These are phyloP conservation scores for Priceomyces haplophilus DNA, from an alignment of 805 yeast species.

Conservation along the genomic window DNA sequence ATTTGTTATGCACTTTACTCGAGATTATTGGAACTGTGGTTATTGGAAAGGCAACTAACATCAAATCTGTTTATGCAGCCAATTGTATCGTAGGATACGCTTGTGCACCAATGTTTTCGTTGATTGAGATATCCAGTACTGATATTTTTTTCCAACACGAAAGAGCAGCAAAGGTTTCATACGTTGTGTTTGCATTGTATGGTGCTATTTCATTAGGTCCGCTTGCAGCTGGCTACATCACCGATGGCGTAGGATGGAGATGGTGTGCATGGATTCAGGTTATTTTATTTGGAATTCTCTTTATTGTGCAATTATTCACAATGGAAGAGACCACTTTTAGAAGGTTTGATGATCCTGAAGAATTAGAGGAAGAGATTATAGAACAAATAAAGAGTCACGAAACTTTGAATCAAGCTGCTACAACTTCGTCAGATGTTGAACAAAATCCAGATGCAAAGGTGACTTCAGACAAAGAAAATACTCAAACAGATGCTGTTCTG, in stretches of 20 bases:
- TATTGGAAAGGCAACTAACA: slow-evolving; percentile 27
- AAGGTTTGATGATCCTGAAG: slow-evolving; percentile 9
- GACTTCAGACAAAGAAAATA: neutral
- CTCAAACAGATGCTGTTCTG: too few relatives aligned
- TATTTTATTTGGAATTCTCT: slow-evolving; percentile 24
- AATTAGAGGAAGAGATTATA: slow-evolving; percentile 16
- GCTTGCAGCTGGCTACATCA: slow-evolving; percentile 28
- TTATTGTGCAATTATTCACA: slow-evolving; percentile 22
- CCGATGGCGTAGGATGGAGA: slow-evolving; percentile 21
- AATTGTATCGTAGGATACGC: slow-evolving; percentile 28
- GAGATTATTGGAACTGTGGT: slow-evolving; percentile 27
- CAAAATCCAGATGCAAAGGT: too few relatives aligned
- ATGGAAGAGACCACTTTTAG: slow-evolving; percentile 35
- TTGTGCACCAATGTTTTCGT: slow-evolving; percentile 36
- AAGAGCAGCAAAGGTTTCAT: slow-evolving; percentile 26
- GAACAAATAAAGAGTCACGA: slow-evolving; percentile 17
- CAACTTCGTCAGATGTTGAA: neutral
- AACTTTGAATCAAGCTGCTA: neutral
- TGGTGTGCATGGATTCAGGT: slow-evolving; percentile 31
- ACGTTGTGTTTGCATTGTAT: slow-evolving; percentile 28
- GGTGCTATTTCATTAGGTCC: slow-evolving; percentile 30
- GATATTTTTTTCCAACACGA: slow-evolving; percentile 34
- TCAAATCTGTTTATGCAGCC: slow-evolving; percentile 18
- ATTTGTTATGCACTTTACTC: slow-evolving; percentile 23
- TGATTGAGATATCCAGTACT: slow-evolving; percentile 31